Percentiles rank a stretch among this genome's conserved stretches.
Conservation (phyloP, 768 basidiomycete species). For the Naematelia aurantialba region DNA sequence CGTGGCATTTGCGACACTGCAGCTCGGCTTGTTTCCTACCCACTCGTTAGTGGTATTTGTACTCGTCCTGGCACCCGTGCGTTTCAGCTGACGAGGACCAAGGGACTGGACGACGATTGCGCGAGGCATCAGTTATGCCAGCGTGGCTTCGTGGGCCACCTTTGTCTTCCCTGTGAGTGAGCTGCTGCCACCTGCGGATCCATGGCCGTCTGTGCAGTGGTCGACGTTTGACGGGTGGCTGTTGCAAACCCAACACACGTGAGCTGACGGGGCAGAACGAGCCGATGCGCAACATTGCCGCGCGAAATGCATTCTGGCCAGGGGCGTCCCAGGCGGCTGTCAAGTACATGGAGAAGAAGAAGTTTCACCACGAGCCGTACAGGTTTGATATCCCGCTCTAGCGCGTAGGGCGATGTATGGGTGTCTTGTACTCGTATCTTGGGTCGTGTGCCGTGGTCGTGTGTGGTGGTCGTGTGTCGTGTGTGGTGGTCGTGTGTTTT, state of each 20-base stretch:
- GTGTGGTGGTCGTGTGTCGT: too few species aligned
- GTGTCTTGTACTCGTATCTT: too few species aligned
- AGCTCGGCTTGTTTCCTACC: slow-evolving; percentile 22
- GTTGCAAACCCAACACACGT: not conserved
- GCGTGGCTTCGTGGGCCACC: slow-evolving; percentile 6
- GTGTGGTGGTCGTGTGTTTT: too few species aligned
- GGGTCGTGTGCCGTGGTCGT: too few species aligned
- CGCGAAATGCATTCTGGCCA: slow-evolving; percentile 8
- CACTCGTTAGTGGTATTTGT: slow-evolving; percentile 14
- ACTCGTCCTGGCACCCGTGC: too few species aligned
- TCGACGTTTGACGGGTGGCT: not conserved
- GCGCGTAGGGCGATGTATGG: too few species aligned
- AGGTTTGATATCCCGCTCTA: not conserved
- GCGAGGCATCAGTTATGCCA: slow-evolving; percentile 19
- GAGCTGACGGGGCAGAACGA: slow-evolving; percentile 22
- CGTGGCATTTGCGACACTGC: slow-evolving; percentile 19
- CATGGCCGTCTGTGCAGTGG: not conserved
- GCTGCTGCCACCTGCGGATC: not conserved
- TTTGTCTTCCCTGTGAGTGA: slow-evolving; percentile 24
- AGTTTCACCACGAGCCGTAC: slow-evolving; percentile 5
- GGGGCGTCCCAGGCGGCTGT: not conserved
- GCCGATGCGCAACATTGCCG: slow-evolving; percentile 12
- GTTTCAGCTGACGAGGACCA: too few species aligned
- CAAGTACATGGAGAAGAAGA: slow-evolving; percentile 18
- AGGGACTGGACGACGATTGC: slow-evolving; percentile 11